Conservation (phyloP, 169 alveolate species). For the Eimeria necatrix region DNA sequence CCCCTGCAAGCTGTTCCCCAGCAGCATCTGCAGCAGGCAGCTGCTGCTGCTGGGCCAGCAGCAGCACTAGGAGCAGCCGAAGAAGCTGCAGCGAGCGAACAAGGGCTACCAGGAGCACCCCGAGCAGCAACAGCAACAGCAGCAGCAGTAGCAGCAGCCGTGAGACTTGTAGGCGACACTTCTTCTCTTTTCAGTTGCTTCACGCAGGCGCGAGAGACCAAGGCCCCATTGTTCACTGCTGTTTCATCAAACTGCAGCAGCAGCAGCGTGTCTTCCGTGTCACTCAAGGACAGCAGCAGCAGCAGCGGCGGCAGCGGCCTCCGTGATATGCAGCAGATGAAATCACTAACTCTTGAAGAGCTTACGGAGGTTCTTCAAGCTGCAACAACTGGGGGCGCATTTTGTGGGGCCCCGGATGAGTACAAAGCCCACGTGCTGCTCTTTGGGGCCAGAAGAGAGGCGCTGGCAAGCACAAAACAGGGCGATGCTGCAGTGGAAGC, state of each 20-base stretch:
- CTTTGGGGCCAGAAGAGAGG: constrained; percentile 65
- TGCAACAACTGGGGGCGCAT: constrained; percentile 58
- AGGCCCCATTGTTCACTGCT: constrained; percentile 6
- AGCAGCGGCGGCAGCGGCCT: constrained; percentile 50
- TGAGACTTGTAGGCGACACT: not conserved
- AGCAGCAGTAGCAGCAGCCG: constrained; percentile 6
- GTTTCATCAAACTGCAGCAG: not conserved
- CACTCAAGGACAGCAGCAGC: not conserved
- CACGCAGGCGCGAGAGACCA: not conserved
- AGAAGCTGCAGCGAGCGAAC: not conserved
- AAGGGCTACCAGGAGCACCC: not conserved
- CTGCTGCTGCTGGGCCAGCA: not conserved
- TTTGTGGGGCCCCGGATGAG: not conserved
- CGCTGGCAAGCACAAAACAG: not conserved
- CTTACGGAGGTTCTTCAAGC: not conserved
- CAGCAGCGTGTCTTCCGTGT: not conserved
- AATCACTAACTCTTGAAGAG: not conserved
- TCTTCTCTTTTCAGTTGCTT: not conserved
- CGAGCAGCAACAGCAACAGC: not conserved
- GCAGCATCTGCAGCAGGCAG: constrained; percentile 26
- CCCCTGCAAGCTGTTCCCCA: constrained; percentile 20
- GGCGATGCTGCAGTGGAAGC: constrained; percentile 3
- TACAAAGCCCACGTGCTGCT: constrained; percentile 56
- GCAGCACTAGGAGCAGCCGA: not conserved
- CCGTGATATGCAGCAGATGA: not conserved